phyloP scores from a whole-genome alignment of 768 basidiomycete genomes.

The Serendipita sp. region DNA sequence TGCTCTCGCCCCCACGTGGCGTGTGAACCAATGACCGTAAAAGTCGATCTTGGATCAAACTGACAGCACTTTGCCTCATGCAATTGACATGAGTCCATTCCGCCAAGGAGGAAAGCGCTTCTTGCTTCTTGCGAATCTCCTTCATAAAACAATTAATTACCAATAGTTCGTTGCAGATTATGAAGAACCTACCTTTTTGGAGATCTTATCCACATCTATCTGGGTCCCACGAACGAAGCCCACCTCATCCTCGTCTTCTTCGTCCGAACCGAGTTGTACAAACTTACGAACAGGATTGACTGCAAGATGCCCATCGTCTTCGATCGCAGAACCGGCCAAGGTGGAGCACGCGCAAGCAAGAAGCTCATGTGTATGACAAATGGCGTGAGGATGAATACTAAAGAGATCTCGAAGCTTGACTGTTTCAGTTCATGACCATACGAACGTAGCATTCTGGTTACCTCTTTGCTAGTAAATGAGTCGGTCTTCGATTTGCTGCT shows the following conservation, averaged over 20 bases:
- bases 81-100: conserved; percentile 82
- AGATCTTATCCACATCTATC: conserved; percentile 33
- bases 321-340: conserved; percentile 8
- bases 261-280: conserved; percentile 17
- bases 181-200: conserved; percentile 31
- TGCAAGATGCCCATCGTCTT: conserved; percentile 14
- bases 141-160: conserved; percentile 14
- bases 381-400: conserved; percentile 59
- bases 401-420: conserved; percentile 79
- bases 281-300: conserved; percentile 9
- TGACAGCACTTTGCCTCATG: conserved; percentile 27
- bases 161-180: not conserved
- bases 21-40: conserved; percentile 34
- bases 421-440: not conserved
- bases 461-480: conserved; percentile 76
- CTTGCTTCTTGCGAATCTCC: conserved; percentile 54
- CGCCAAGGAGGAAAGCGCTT: conserved; percentile 50
- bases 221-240: conserved; percentile 57
- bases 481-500: conserved; percentile 51
- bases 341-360: conserved; percentile 58
- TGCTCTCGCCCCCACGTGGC: not conserved
- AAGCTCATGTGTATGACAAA: conserved; percentile 86
- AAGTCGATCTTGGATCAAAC: conserved; percentile 47
- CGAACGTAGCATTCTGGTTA: conserved; percentile 20
- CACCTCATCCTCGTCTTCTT: conserved; percentile 12